phyloP scores from a whole-genome alignment of 768 basidiomycete species.

The Brasilioporus rufonigricans region DNA sequence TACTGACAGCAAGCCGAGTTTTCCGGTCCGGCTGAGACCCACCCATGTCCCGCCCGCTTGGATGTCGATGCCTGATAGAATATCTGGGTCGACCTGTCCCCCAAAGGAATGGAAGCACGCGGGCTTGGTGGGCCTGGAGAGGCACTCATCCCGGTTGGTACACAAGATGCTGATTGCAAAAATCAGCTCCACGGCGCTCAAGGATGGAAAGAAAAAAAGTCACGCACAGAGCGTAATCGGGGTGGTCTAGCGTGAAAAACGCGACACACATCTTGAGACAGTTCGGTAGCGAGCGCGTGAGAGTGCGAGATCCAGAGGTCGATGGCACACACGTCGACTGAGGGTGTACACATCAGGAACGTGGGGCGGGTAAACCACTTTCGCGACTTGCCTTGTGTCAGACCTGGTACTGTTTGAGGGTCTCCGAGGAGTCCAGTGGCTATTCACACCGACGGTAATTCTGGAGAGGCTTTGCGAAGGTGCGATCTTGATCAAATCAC shows the following conservation, averaged over 20 bases:
- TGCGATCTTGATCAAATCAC: neutral
- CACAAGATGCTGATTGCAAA: conserved; percentile 55
- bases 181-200: conserved; percentile 3
- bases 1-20: conserved; percentile 69
- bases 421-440: neutral
- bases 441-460: neutral
- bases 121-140: conserved; percentile 60
- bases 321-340: neutral
- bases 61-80: conserved; percentile 75
- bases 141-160: conserved; percentile 74
- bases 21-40: conserved; percentile 64
- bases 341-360: neutral
- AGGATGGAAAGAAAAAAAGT: neutral
- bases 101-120: conserved; percentile 72
- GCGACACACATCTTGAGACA: conserved; percentile 65
- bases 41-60: conserved; percentile 82
- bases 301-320: neutral
- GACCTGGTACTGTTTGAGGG: conserved; percentile 1
- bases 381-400: neutral
- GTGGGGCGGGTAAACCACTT: neutral
- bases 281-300: neutral
- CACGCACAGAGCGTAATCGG: conserved; percentile 72
- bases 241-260: conserved; percentile 73
- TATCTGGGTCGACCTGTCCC: conserved; percentile 26
- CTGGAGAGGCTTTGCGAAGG: neutral